Base-by-base conservation (phyloP, 768 basidiomycete species). In the Daedaleopsis sinensis region DNA sequence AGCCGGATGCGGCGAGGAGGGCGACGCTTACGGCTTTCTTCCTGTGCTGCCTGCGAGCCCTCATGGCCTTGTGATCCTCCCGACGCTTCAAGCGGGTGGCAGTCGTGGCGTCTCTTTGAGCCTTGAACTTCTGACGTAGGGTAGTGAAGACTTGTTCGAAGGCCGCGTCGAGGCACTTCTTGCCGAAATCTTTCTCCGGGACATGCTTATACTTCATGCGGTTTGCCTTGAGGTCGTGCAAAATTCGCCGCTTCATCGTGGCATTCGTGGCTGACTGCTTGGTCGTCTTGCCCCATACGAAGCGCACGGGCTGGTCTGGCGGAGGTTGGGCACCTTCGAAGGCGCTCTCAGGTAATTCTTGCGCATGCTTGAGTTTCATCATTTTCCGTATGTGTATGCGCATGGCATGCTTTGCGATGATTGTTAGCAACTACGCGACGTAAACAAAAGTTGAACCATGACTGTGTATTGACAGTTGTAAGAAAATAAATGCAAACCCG, bases 251-350 rank as follows among this genome's bases (percentile, higher is more conserved):
- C 74, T 88, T 91, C 89, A 91, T 91, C 15, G 82, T 80, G 11
- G 80, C 77, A 60, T 92, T 92, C 67, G 91, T 90, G 19, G 84
- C 80, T 1, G 89, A 91, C 66, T 91, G 88, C 61, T 85, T 89
- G 12, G 82, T 78, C 2, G 90, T 92, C 71, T 89, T 90, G 62
- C 88, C 85, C 90, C 90, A 92, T 5, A 90, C 86, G 64, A 91
- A 91, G 19, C 90, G 86, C 15, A 91, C 78, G 1, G 88, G 82
- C n/a, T 86, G 81, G 21, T 78, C 70, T 12, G 76, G 67, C 2
- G 73, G 76, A 1, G 86, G 66, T 3, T 73, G 67, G 12, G 71
- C 75, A 16, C 84, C 86, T 67, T 91, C 89, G 11, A 67, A 65
- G 66, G 89, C 84, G 55, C 82, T 84, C 58, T 84, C 83, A 0